A percentile compares a stretch with the other conserved stretches of the same genome.
Evolutionary conservation across 306 rosid species (phyloP).

Genomic region (Pyrus communis): DNA sequence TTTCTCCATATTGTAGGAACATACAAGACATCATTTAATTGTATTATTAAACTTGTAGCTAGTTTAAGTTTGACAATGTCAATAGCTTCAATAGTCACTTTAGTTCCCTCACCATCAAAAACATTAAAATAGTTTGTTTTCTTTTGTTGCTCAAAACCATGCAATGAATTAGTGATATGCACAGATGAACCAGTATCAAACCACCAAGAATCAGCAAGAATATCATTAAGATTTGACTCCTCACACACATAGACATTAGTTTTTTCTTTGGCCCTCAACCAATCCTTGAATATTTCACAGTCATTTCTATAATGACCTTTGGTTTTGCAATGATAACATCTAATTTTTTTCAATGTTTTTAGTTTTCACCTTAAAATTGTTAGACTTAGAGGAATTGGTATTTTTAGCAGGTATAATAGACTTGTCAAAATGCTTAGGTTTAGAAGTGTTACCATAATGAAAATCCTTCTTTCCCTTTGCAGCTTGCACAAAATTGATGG

Average conservation of each 20-base stretch:
- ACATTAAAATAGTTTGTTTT: not conserved
- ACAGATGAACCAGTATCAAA: not conserved
- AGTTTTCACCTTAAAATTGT: not conserved
- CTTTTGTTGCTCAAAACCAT: not conserved
- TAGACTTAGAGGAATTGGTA: no score
- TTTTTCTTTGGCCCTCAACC: no score
- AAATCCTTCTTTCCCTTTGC: no score
- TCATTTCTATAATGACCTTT: not conserved
- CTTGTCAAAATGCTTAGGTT: not conserved
- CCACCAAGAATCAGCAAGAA: not conserved
- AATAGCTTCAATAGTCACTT: not conserved
- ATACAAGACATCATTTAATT: not conserved
- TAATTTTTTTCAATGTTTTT: no score
- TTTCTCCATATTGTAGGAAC: not conserved
- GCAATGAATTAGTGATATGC: not conserved
- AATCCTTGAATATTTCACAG: not conserved
- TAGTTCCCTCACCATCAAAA: not conserved
- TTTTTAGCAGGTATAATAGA: not conserved
- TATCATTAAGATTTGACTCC: not conserved
- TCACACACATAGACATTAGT: no score
- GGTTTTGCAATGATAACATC: not conserved
- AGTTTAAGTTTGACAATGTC: not conserved
- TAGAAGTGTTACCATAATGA: not conserved
- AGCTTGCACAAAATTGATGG: not conserved
- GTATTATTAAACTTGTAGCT: not conserved